A percentile compares a stretch with the other conserved stretches of the same genome.
Evolutionary conservation across 2,329 filamentous ascomycete genomes (phyloP).

Genomic region (Cercospora zeae-maydis): DNA sequence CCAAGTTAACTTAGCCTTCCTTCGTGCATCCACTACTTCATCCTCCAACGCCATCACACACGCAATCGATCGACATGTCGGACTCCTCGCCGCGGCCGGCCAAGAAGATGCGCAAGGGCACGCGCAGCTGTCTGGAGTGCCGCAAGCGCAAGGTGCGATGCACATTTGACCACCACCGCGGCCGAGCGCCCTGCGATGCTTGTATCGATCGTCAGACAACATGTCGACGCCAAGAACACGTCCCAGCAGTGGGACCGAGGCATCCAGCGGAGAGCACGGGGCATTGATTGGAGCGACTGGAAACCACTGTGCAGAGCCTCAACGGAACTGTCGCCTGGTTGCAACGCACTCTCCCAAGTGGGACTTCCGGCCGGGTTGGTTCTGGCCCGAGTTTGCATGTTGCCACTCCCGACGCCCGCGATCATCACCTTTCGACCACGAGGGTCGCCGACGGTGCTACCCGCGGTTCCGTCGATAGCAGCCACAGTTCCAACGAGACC

Average conservation of each 20-base stretch:
- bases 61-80: not conserved
- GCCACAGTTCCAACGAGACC: not conserved
- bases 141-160: not conserved
- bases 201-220: not conserved
- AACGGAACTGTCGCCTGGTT: not conserved
- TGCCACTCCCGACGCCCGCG: not conserved
- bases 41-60: constrained; percentile 20
- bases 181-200: not conserved
- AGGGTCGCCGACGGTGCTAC: not conserved
- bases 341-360: not conserved
- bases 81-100: not conserved
- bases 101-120: constrained; percentile 31
- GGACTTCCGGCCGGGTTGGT: not conserved
- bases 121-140: constrained; percentile 33
- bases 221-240: not conserved
- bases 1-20: not conserved
- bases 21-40: not conserved
- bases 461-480: not conserved
- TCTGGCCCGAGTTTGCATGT: not conserved
- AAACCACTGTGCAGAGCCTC: not conserved
- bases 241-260: not conserved
- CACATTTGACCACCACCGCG: not conserved
- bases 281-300: not conserved
- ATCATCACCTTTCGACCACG: not conserved
- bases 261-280: not conserved